A percentile compares a stretch with the other conserved stretches of the same genome.
Evolutionary conservation across 345 rosid species (phyloP).

Genomic region (Pugionium cornutum): DNA sequence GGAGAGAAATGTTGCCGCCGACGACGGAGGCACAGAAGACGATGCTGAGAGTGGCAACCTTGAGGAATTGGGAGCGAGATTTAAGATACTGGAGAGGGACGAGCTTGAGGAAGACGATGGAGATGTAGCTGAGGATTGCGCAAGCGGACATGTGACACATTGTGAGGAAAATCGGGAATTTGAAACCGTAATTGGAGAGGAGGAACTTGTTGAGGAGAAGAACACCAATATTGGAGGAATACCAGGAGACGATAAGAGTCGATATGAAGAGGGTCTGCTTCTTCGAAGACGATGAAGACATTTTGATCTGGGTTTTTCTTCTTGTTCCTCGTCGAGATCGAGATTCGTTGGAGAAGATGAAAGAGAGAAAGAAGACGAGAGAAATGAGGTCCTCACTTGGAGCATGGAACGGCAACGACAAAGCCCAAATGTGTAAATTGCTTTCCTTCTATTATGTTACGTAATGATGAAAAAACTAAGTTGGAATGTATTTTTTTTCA

Average conservation of each 20-base stretch:
- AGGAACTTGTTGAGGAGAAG: conserved; percentile 85
- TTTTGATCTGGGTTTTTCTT: conserved; percentile 30
- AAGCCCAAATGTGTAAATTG: not conserved
- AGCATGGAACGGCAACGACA: conserved; percentile 30
- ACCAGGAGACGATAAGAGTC: conserved; percentile 63
- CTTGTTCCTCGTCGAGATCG: conserved; percentile 35
- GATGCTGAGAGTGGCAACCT: conserved; percentile 75
- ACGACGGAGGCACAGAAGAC: conserved; percentile 94
- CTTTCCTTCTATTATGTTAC: no score
- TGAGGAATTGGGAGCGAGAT: conserved; percentile 68
- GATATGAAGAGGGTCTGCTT: conserved; percentile 61
- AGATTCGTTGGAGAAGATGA: conserved; percentile 23
- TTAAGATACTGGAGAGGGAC: conserved; percentile 78
- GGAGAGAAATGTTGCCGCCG: conserved; percentile 84
- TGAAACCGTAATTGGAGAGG: conserved; percentile 88
- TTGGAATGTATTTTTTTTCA: no score
- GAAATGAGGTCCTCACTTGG: conserved; percentile 33
- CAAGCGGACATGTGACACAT: conserved; percentile 98
- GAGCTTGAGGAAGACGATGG: conserved; percentile 76
- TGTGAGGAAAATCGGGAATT: conserved; percentile 86
- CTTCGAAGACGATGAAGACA: conserved; percentile 39
- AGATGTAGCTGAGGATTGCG: conserved; percentile 79
- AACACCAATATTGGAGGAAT: conserved; percentile 89
- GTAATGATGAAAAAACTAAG: no score
- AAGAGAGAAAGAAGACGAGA: conserved; percentile 24